These are phyloP conservation scores for Rhytidhysteron rufulum DNA, from an alignment of 2,329 filamentous ascomycete genomes.

Conservation along the genomic window DNA sequence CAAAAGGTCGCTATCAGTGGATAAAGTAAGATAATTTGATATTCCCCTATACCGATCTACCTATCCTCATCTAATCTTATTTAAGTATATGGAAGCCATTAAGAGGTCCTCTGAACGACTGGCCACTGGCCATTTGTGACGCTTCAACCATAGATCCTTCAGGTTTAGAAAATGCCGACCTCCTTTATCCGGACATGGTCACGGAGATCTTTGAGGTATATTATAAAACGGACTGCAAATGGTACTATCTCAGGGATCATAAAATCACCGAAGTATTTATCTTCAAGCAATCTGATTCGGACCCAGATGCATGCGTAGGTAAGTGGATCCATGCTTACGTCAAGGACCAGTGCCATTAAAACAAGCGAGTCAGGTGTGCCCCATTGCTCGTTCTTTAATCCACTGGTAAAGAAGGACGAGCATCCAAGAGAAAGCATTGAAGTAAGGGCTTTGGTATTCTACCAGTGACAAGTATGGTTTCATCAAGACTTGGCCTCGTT, in stretches of 20 bases:
- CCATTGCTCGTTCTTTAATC: not conserved
- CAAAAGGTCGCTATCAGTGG: not conserved
- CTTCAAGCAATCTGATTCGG: constrained; percentile 4
- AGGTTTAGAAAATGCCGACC: constrained; percentile 2
- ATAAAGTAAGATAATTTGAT: not conserved
- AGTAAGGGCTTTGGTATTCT: too few species aligned
- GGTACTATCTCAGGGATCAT: constrained; percentile 4
- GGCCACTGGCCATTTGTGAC: constrained; percentile 3
- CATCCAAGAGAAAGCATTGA: too few species aligned
- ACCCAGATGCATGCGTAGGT: not conserved
- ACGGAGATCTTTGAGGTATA: constrained; percentile 5
- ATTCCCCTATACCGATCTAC: too few species aligned
- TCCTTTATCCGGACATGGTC: constrained; percentile 4
- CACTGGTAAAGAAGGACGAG: too few species aligned
- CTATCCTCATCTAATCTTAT: too few species aligned
- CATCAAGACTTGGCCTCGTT: too few species aligned
- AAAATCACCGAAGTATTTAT: constrained; percentile 1
- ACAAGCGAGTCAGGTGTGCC: not conserved
- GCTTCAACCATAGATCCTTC: constrained; percentile 1
- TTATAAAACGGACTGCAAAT: not conserved
- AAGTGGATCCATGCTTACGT: not conserved
- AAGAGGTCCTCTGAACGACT: constrained; percentile 2
- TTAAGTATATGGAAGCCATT: constrained; percentile 7
- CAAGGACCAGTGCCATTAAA: not conserved
- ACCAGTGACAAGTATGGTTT: too few species aligned